phyloP scores from a whole-genome alignment of 208 protist genomes.

The Acanthamoeba royreba region DNA sequence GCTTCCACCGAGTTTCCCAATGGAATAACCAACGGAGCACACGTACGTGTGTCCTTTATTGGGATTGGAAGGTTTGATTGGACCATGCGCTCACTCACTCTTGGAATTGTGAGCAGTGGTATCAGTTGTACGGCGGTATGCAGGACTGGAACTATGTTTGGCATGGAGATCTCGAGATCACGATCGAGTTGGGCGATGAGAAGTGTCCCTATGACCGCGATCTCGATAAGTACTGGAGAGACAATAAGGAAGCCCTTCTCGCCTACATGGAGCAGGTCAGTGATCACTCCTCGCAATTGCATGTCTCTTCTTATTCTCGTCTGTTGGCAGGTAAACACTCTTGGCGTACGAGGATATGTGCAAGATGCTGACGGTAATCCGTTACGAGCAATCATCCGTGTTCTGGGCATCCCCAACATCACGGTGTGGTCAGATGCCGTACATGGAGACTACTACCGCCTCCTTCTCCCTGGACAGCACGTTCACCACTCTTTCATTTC shows the following conservation, averaged over 20 bases:
- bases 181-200: conserved; percentile 56
- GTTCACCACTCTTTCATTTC: too few relatives aligned
- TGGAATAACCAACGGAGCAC: conserved; percentile 68
- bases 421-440: neutral
- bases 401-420: neutral
- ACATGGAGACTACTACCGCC: conserved; percentile 31
- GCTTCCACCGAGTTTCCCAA: conserved; percentile 34
- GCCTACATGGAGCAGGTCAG: neutral
- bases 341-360: conserved; percentile 6
- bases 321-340: neutral
- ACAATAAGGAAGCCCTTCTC: conserved; percentile 1
- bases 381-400: neutral
- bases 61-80: neutral
- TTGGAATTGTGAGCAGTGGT: conserved; percentile 46
- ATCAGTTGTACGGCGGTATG: conserved; percentile 63
- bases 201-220: neutral
- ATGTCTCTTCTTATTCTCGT: neutral
- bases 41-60: neutral
- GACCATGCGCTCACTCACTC: neutral
- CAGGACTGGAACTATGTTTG: conserved; percentile 72
- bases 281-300: too few relatives aligned
- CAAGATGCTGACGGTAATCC: neutral
- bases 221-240: neutral
- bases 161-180: conserved; percentile 62
- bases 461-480: neutral